phyloP scores from a whole-genome alignment of 169 alveolate species.

The Plasmodium knowlesi region DNA sequence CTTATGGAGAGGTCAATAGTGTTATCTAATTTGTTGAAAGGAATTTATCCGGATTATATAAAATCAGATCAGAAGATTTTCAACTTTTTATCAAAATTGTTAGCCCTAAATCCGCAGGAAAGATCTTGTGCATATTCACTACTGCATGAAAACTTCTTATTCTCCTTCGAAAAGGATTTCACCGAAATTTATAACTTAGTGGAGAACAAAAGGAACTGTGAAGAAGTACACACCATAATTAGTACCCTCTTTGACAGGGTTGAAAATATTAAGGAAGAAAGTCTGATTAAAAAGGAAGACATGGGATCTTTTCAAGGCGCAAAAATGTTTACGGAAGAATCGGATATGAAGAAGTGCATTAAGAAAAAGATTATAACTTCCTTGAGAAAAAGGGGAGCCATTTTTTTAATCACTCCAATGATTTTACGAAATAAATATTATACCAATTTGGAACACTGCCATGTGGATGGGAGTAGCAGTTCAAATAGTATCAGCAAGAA shows the following conservation, averaged over 20 bases:
- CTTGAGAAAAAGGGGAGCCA: slow-evolving; percentile 56
- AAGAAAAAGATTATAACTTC: slow-evolving; percentile 43
- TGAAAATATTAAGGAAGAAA: slow-evolving; percentile 43
- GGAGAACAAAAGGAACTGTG: slow-evolving; percentile 81
- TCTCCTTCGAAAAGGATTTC: slow-evolving; percentile 77
- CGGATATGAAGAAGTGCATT: slow-evolving; percentile 29
- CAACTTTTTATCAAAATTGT: slow-evolving; percentile 79
- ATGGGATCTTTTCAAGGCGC: slow-evolving; percentile 34
- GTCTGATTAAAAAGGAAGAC: slow-evolving; percentile 43
- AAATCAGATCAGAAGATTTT: slow-evolving; percentile 76
- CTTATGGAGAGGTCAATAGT: slow-evolving; percentile 86
- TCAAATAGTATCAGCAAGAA: slow-evolving; percentile 11
- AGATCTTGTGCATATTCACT: slow-evolving; percentile 82
- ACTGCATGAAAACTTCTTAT: slow-evolving; percentile 80
- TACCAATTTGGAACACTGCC: slow-evolving; percentile 61
- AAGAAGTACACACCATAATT: slow-evolving; percentile 80
- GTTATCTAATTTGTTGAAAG: slow-evolving; percentile 81
- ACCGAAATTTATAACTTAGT: slow-evolving; percentile 79
- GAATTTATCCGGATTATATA: slow-evolving; percentile 81
- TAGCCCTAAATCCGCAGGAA: slow-evolving; percentile 80
- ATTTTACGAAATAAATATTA: slow-evolving; percentile 76
- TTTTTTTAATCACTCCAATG: slow-evolving; percentile 72
- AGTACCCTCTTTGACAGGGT: slow-evolving; percentile 78
- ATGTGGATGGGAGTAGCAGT: slow-evolving; percentile 20
- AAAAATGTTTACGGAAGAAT: slow-evolving; percentile 54